Evolutionary conservation across 164 flowering plant species (phyloP), one percentile per base, ranked within the genome.

Genomic region (Malania oleifera): DNA sequence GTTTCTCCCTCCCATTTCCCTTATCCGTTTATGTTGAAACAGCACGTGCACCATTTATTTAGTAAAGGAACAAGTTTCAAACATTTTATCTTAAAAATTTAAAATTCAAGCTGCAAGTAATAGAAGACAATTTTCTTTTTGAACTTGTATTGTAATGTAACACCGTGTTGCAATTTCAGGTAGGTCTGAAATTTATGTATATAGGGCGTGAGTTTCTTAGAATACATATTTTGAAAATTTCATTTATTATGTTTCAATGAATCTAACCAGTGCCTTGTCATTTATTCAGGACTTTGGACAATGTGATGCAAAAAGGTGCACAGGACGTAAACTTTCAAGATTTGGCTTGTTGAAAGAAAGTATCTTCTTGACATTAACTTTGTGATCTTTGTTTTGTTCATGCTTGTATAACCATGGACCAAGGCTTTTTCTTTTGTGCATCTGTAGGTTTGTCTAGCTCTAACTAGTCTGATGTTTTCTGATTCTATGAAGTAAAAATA

Each of bases 261-360:
- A 14, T 52, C 34, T 68, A 18, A 38, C 34, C 53, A 40, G 25
- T 74, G 35, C 6, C 39, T 15, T 66, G 10, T 53, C 55, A 44
- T 61, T 66, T 44, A 43, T 68, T 69, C 77, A 91, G 98, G 99
- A 91, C 74, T 91, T 95, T 61, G 99, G 96, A n/a, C 99, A 95
- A 63, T 95, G 99, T 71, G 99, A 95, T 77, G 82, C 86, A 26
- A 95, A 95, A 77, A 91, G 79, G 77, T 95, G 99, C 73, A 95
- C 99, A 12, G 99, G 99, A 15, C 88, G 99, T 70, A 91, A 95
- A 66, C 96, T 95, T 66, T 62, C 97, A 67, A 81, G 99, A 76
- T 95, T 95, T 64, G 77, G 78, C 54, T 65, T 88, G 54, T 66
- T 95, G 74, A 95, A 85, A 83, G 98, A 54, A 83, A 77, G 87